Evolutionary conservation across 2,329 filamentous ascomycete species (phyloP), one percentile per base, ranked within the genome.

Genomic region (Claviceps sp.): DNA sequence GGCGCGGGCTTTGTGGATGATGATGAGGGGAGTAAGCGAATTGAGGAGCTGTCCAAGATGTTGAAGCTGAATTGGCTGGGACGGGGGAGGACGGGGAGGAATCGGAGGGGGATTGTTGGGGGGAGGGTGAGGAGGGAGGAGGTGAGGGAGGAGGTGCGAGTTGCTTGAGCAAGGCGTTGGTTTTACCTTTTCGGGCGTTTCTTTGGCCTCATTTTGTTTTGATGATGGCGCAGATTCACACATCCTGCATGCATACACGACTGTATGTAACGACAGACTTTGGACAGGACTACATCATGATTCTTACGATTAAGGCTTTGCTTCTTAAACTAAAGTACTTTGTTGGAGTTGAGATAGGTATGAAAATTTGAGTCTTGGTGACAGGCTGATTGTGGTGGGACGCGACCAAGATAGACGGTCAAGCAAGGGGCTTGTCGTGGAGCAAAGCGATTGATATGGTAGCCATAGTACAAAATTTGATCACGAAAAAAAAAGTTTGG

Each of bases 51-150:
- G 56, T 89, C 85, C 53, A 85, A 88, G 63, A 82, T 93, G 60
- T 73, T 98, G 55, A 98, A 97, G 70, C 81, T 96, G 61, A 98
- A 98, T 67, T 98, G 93, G 93, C 76, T 98, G 1, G 91, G 91
- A 0, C 76, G 93, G 47, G 91, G 91, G 0, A 73, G 93, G 39
- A 97, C 89, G 3, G 93, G 93, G 0, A 76, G 93, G 56, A 94
- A 97, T 66, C 73, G 93, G 50, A 80, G 89, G 57, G 93, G 93
- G 0, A 91, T 96, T 64, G 90, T 97, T 0, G 90, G 89, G 2
- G 78, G 76, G 0, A 66, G 78, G 50, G 76, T 80, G 10, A 70
- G 22, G 22, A 22, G 76, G 49, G 73, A 74, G 24, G 66, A 67
- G 51, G 55, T 58, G 4, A 64, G 68, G 48, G 71, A 72, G 48